Conservation (phyloP, 1,284 basidiomycete species). For the Gomphus sp. region DNA sequence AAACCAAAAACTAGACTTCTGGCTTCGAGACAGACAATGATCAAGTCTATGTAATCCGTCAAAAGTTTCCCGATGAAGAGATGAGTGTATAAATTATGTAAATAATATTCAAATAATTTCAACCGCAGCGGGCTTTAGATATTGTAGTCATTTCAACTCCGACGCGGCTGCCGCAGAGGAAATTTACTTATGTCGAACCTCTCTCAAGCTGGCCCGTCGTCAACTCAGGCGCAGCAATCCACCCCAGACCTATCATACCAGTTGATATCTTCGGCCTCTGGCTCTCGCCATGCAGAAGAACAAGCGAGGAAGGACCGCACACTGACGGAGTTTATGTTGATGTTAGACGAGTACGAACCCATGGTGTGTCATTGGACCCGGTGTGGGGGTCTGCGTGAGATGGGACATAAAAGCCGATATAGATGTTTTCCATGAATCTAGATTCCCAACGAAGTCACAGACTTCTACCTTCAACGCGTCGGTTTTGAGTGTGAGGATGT, state of each 20-base stretch:
- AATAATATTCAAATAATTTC: no score
- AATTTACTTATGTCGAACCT: not conserved
- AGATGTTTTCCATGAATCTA: not conserved
- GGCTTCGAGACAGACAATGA: no score
- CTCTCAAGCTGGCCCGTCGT: slow-evolving; percentile 12
- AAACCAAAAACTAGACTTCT: not conserved
- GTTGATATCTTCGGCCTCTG: not conserved
- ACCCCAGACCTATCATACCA: not conserved
- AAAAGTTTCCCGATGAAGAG: no score
- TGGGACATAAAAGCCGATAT: not conserved
- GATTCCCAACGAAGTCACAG: slow-evolving; percentile 96
- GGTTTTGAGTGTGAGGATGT: slow-evolving; percentile 96
- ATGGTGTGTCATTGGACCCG: slow-evolving; percentile 45
- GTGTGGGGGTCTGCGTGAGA: not conserved
- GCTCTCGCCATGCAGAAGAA: slow-evolving; percentile 58
- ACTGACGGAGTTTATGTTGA: slow-evolving; percentile 88
- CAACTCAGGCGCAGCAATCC: slow-evolving; percentile 12
- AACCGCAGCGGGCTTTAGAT: not conserved
- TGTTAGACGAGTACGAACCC: slow-evolving; percentile 96
- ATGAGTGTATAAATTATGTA: no score
- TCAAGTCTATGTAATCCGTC: no score
- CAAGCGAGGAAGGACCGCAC: slow-evolving; percentile 83
- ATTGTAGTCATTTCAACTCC: not conserved
- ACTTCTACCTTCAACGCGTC: slow-evolving; percentile 93
- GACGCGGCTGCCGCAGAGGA: not conserved